Percentiles rank a stretch among this genome's conserved stretches.
These are phyloP conservation scores for Annona squamosa DNA, from an alignment of 164 flowering plant species.

Conservation along the genomic window DNA sequence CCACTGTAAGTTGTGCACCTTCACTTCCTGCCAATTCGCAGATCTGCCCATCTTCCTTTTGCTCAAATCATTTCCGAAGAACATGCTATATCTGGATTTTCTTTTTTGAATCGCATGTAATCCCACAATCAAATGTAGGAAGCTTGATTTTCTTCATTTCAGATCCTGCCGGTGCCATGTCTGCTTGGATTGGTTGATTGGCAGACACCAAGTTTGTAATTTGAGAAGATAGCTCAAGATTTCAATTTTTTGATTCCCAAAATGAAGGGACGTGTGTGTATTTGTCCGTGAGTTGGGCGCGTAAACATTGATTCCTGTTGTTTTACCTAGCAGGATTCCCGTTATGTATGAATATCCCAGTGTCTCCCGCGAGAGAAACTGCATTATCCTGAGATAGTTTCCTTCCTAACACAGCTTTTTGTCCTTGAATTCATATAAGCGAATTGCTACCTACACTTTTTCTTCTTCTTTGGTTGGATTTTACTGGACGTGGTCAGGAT, in stretches of 20 bases:
- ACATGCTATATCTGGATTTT: background rate
- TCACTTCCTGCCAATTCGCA: background rate
- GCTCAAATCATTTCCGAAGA: background rate
- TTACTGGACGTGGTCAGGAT: no score
- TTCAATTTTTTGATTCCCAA: background rate
- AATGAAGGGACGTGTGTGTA: background rate
- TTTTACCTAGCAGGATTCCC: no score
- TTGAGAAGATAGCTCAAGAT: background rate
- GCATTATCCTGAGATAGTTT: no score
- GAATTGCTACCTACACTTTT: no score
- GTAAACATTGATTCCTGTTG: background rate
- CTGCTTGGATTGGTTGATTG: background rate
- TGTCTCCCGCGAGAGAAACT: no score
- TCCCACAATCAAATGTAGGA: background rate
- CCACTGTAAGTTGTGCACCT: conserved; percentile 51
- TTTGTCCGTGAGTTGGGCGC: background rate
- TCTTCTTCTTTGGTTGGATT: no score
- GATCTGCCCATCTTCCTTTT: conserved; percentile 1
- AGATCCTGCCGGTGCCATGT: background rate
- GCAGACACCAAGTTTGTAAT: background rate
- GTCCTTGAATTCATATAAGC: no score
- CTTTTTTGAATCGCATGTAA: background rate
- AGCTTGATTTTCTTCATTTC: background rate
- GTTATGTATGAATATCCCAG: no score
- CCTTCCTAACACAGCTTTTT: no score